Base-by-base conservation (phyloP, 2,329 filamentous ascomycete genomes). In the Cadophora malorum region DNA sequence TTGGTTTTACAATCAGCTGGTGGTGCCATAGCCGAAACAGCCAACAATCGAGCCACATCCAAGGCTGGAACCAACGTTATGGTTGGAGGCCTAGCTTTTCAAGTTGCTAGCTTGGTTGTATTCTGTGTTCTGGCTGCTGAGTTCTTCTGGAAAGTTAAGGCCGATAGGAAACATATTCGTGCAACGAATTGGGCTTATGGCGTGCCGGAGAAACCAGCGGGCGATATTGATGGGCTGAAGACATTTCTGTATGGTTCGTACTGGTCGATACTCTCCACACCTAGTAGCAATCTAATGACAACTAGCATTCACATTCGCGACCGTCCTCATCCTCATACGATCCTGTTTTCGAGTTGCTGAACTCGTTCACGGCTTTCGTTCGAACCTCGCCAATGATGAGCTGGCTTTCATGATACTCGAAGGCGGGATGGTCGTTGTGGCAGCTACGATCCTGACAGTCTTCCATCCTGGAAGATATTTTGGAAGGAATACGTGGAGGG, bases 1-100 rank as follows among this genome's bases (percentile, higher is more conserved):
- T 82, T 88, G 67, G 75, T 87, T 62, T 79, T 88, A 60, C 86
- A 88, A 79, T 86, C 85, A 73, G 83, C 85, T 70, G 86, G 86
- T 64, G 86, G 86, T 38, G 81, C 81, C 21, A 73, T 88, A 66
- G 85, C 86, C 14, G 84, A 85, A 19, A 80, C 81, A 2, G 85
- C 83, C 19, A 23, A 53, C 7, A 71, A 67, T 21, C 71, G 76
- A 4, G 71, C 74, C 19, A n/a, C 31, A n/a, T 63, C 64, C 16
- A 62, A 63, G 4, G 45, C 23, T n/a, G 73, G 72, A 1, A 69
- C 68, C 7, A 65, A 79, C 63, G 73, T 80, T 59, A 79, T 81
- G 74, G 74, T 81, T 58, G 77, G 78, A 21, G 80, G 80, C 58
- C 74, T 82, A 56, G 72, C 74, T 6, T 78, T 77, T 64, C 80